A percentile compares a stretch with the other conserved stretches of the same genome.
phyloP scores from a whole-genome alignment of 2,329 filamentous ascomycete genomes.

The Xylaria multiplex region DNA sequence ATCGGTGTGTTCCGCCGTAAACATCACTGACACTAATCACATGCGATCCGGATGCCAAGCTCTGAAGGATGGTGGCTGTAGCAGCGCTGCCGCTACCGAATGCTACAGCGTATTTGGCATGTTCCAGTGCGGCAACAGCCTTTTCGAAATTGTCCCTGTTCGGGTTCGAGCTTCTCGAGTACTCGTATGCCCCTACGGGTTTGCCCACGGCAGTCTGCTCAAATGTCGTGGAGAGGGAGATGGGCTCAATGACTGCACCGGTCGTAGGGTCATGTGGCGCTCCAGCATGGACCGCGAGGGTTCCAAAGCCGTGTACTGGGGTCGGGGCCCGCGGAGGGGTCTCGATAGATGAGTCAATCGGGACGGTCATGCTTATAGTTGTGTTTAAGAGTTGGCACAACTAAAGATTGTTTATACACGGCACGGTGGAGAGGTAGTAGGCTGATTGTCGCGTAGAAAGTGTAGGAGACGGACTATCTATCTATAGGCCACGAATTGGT shows the following conservation, averaged over 20 bases:
- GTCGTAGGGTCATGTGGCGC: constrained; percentile 89
- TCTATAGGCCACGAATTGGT: not conserved
- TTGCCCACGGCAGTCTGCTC: constrained; percentile 89
- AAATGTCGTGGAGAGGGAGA: constrained; percentile 96
- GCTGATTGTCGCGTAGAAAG: not conserved
- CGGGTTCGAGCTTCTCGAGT: constrained; percentile 91
- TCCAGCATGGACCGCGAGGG: constrained; percentile 93
- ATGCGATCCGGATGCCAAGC: constrained; percentile 88
- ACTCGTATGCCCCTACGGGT: constrained; percentile 90
- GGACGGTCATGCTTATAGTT: constrained; percentile 41
- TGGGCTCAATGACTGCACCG: constrained; percentile 94
- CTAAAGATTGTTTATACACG: not conserved
- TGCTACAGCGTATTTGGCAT: constrained; percentile 90
- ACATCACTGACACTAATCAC: constrained; percentile 97
- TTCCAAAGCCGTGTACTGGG: constrained; percentile 85
- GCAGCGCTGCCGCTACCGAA: constrained; percentile 95
- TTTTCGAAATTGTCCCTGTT: constrained; percentile 95
- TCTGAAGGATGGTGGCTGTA: constrained; percentile 92
- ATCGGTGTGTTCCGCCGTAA: constrained; percentile 96
- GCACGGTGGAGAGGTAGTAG: not conserved
- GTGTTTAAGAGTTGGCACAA: not conserved
- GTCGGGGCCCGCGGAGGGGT: constrained; percentile 79
- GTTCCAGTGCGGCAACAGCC: constrained; percentile 90
- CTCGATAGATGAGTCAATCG: constrained; percentile 62
- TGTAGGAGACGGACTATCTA: not conserved